A percentile compares a stretch with the other conserved stretches of the same genome.
Conservation (phyloP, 768 basidiomycete species). For the Asterophora lycoperdoides region DNA sequence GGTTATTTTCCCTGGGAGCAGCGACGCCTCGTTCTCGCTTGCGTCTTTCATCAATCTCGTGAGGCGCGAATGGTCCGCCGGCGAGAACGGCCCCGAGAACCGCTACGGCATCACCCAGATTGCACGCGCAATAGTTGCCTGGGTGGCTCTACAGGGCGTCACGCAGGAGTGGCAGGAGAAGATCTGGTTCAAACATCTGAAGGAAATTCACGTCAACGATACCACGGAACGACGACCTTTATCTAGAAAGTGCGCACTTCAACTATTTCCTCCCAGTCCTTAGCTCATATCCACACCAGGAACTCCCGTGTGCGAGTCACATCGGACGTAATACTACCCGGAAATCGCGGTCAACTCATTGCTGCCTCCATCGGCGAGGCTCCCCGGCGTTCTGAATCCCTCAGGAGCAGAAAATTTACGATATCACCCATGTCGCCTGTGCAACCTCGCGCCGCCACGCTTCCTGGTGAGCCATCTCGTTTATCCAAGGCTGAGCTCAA, state of each 20-base stretch:
- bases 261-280: not conserved
- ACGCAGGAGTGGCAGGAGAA: slow-evolving; percentile 80
- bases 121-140: slow-evolving; percentile 67
- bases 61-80: slow-evolving; percentile 66
- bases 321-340: slow-evolving; percentile 66
- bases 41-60: slow-evolving; percentile 77
- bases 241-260: slow-evolving; percentile 30
- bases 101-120: slow-evolving; percentile 63
- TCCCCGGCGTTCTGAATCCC: slow-evolving; percentile 30
- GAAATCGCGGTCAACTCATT: slow-evolving; percentile 66
- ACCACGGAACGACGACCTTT: slow-evolving; percentile 28
- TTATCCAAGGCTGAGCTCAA: slow-evolving; percentile 52
- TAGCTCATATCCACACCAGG: slow-evolving; percentile 19
- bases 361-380: slow-evolving; percentile 78
- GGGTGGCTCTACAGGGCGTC: slow-evolving; percentile 77
- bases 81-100: slow-evolving; percentile 51
- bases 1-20: slow-evolving; percentile 67
- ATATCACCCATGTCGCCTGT: slow-evolving; percentile 9
- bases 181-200: slow-evolving; percentile 60
- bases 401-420: slow-evolving; percentile 9
- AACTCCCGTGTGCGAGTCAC: slow-evolving; percentile 68
- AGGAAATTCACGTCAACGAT: slow-evolving; percentile 62
- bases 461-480: slow-evolving; percentile 12
- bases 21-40: slow-evolving; percentile 78
- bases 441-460: slow-evolving; percentile 4